These are phyloP conservation scores for Phytophthora melonis DNA, from an alignment of 352 stramenopile genomes.

Conservation along the genomic window DNA sequence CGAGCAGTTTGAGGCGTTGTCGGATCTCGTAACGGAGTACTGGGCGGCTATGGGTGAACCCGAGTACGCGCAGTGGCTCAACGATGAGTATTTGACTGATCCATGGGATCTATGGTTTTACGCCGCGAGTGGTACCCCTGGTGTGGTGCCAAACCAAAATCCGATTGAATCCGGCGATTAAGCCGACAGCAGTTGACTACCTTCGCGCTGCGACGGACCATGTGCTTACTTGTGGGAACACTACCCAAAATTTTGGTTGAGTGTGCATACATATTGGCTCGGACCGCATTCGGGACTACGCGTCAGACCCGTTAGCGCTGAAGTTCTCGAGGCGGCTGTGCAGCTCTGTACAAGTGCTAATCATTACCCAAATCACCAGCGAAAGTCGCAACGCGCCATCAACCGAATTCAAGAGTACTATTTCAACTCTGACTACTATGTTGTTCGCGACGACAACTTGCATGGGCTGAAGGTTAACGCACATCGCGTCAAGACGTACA, in stretches of 20 bases:
- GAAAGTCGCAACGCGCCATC: background rate
- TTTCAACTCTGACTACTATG: background rate
- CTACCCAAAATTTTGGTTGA: slow-evolving; percentile 6
- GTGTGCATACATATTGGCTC: background rate
- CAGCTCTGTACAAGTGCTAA: background rate
- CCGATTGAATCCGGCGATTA: slow-evolving; percentile 9
- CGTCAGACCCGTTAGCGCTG: background rate
- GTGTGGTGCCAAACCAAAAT: slow-evolving; percentile 13
- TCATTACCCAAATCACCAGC: background rate
- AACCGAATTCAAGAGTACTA: background rate
- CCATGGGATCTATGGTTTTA: slow-evolving; percentile 13
- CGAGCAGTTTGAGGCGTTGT: too few relatives aligned
- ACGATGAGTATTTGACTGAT: background rate
- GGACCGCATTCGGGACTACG: background rate
- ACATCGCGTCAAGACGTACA: background rate
- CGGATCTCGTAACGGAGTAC: too few relatives aligned
- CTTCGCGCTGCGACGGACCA: background rate
- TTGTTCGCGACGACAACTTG: background rate
- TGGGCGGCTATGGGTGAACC: too few relatives aligned
- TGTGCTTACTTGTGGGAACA: background rate
- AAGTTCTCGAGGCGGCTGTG: background rate
- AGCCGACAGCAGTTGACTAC: background rate
- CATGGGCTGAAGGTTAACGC: background rate
- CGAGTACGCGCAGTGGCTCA: slow-evolving; percentile 11
- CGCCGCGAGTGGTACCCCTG: background rate